A percentile compares a stretch with the other conserved stretches of the same genome.
These are phyloP conservation scores for Rosa rugosa DNA, from an alignment of 306 rosid species.

Conservation along the genomic window DNA sequence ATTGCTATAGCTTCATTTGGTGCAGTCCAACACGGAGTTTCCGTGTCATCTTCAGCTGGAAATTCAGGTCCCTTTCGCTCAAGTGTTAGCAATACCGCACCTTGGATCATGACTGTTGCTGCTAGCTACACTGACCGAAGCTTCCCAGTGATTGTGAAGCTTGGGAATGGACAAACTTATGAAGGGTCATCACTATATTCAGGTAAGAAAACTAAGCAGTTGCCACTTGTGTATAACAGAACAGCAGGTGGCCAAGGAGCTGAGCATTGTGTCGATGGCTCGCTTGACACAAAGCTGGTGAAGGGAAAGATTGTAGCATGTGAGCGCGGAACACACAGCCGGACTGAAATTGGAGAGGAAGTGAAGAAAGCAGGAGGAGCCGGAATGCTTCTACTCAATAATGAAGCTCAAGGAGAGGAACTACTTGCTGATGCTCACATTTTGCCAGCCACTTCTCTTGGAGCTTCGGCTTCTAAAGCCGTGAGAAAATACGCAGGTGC, in stretches of 20 bases:
- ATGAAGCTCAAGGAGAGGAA: conserved; percentile 53
- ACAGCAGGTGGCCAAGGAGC: conserved; percentile 50
- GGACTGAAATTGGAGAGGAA: conserved; percentile 55
- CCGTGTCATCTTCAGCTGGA: conserved; percentile 74
- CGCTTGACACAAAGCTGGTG: conserved; percentile 48
- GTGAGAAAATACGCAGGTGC: conserved; percentile 34
- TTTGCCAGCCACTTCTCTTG: conserved; percentile 64
- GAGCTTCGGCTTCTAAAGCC: conserved; percentile 45
- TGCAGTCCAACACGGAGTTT: conserved; percentile 52
- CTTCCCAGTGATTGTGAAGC: conserved; percentile 59
- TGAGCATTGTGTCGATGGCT: conserved; percentile 38
- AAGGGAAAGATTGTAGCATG: conserved; percentile 63
- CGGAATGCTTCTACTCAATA: conserved; percentile 60
- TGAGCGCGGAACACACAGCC: conserved; percentile 46
- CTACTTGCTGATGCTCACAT: conserved; percentile 64
- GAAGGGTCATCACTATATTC: conserved; percentile 59
- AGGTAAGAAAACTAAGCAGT: conserved; percentile 38
- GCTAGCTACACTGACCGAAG: conserved; percentile 71
- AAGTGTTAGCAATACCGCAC: conserved; percentile 54
- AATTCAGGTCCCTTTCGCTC: conserved; percentile 64
- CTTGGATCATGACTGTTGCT: conserved; percentile 81
- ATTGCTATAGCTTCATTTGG: conserved; percentile 70
- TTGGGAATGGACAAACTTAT: conserved; percentile 52
- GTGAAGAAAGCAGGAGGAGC: conserved; percentile 62
- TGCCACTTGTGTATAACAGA: conserved; percentile 51